Conservation (phyloP, 176 grass and related monocot genomes). For the Musa schizocarpa region DNA sequence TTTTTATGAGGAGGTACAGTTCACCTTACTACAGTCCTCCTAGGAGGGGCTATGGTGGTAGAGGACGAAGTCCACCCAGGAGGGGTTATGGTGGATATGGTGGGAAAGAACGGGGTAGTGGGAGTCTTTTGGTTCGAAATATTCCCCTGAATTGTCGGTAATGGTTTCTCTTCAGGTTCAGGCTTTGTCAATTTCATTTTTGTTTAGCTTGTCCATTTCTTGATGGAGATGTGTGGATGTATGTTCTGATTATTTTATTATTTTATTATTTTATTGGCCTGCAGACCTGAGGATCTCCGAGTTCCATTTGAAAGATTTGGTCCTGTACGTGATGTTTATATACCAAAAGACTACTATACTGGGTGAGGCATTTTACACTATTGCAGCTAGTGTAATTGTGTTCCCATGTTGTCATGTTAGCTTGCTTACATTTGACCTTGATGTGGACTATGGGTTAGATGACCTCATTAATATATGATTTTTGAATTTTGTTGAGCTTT, state of each 20-base stretch:
- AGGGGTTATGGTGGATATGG: conserved; percentile 50
- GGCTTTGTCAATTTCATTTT: neutral
- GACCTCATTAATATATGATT: no score
- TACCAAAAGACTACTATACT: conserved; percentile 6
- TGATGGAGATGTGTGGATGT: neutral
- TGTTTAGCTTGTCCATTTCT: neutral
- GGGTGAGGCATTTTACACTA: neutral
- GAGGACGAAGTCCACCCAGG: conserved; percentile 78
- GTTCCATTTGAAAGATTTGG: conserved; percentile 9
- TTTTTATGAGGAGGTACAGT: conserved; percentile 84
- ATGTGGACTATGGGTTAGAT: no score
- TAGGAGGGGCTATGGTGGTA: conserved; percentile 71
- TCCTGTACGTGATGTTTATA: conserved; percentile 8
- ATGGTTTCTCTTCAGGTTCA: neutral
- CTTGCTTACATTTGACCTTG: no score
- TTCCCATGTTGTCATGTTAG: no score
- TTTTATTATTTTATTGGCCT: neutral
- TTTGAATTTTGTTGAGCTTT: no score
- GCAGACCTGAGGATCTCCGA: neutral
- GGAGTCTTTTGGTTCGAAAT: conserved; percentile 88
- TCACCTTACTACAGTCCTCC: conserved; percentile 68
- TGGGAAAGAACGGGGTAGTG: conserved; percentile 38
- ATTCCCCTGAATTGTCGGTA: conserved; percentile 78
- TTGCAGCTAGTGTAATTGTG: neutral
- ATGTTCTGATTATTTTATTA: neutral